Evolutionary conservation across 129 eudicot species (phyloP).

Genomic region (Flaveria bidentis): DNA sequence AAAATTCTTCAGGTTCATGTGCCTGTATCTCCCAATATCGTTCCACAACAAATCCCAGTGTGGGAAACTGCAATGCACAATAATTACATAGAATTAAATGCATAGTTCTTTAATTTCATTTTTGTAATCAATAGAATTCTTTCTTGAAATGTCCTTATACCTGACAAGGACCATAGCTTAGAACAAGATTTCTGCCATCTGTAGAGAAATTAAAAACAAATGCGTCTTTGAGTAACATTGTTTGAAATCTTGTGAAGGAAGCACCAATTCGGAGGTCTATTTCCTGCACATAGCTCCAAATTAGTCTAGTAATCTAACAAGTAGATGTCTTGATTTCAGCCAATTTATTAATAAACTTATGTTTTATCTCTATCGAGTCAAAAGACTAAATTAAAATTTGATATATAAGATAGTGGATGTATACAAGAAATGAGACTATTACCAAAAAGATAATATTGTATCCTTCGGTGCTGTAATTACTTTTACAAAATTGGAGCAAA

Average conservation of each 20-base stretch:
- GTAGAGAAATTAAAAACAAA: conserved; percentile 67
- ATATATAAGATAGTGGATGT: too few relatives aligned
- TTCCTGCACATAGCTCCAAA: conserved; percentile 59
- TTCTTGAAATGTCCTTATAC: conserved; percentile 34
- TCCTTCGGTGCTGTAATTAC: neutral
- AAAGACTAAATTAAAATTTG: neutral
- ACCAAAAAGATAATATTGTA: neutral
- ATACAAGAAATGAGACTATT: neutral
- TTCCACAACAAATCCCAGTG: conserved; percentile 94
- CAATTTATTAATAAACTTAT: neutral
- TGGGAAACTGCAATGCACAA: conserved; percentile 69
- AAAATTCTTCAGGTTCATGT: conserved; percentile 97
- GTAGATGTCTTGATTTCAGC: neutral
- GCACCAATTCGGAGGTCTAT: conserved; percentile 97
- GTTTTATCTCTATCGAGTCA: neutral
- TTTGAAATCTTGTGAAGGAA: conserved; percentile 95
- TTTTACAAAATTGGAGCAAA: neutral
- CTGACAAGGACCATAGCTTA: conserved; percentile 99
- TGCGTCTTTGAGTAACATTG: conserved; percentile 87
- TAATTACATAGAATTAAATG: neutral
- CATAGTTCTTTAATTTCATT: conserved; percentile 14
- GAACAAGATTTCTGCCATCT: conserved; percentile 64
- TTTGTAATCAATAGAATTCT: neutral
- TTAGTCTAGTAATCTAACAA: conserved; percentile 9
- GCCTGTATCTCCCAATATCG: conserved; percentile 95